Evolutionary conservation across 768 basidiomycete species (phyloP), one percentile per base, ranked within the genome.

Genomic region (Asterophora lycoperdoides): DNA sequence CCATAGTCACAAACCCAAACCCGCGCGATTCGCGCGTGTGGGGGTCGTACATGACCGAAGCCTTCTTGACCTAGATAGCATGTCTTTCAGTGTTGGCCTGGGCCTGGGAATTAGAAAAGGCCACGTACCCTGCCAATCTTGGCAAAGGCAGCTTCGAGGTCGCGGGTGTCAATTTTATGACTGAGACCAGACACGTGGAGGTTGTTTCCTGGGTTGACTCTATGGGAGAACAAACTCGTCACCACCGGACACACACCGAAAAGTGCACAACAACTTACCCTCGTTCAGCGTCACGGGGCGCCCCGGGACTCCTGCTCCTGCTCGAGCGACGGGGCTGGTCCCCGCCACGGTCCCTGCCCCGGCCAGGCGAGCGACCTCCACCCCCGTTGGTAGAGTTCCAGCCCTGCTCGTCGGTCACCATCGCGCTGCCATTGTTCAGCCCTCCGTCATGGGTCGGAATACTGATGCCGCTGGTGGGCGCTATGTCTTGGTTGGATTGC

Each of bases 61-160:
- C 82, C 59, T 83, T 84, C 57, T 81, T 75, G 51, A 84, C 81
- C 91, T 93, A 58, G 14, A 42, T 51, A 20, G 10, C 19, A 50
- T 28, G 32, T 29, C 4, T 48, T 8, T 13, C 35, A 36, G 35
- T n/a, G 6, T n/a, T 9, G 13, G 13, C 4, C 7, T 7, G 11
- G 6, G 8, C 5, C 3, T 23, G 8, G 10, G 1, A 15, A n/a
- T 23, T 23, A 6, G 23, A n/a, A n/a, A 8, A 18, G 4, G 15
- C 2, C 28, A 76, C 83, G 53, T 57, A 91, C 91, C 59, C 85
- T 76, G 48, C 96, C 96, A 68, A 85, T 80, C 69, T 93, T 94
- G 52, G 81, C 76, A 64, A 99, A 99, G 7, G 83, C 81, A 11
- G 83, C 80, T 67, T 96, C 93, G 47, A 99, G 85, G 58, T 91